These are phyloP conservation scores for Fagus crenata DNA, from an alignment of 306 rosid species.

Conservation along the genomic window DNA sequence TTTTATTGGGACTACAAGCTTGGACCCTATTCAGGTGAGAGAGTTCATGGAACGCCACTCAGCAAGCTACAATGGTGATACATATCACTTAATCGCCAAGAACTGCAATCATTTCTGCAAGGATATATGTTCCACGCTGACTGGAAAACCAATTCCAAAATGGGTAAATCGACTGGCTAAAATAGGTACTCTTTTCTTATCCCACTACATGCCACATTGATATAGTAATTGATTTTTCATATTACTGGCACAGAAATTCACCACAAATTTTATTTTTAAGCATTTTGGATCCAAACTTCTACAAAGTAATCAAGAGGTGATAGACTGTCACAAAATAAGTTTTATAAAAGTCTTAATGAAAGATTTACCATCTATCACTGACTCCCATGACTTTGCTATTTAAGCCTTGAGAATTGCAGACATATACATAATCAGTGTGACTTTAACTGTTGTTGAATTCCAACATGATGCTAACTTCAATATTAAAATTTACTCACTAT, in stretches of 20 bases:
- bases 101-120: slow-evolving; percentile 98
- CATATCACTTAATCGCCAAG: slow-evolving; percentile 90
- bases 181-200: slow-evolving; percentile 66
- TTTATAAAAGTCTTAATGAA: not conserved
- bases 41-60: slow-evolving; percentile 90
- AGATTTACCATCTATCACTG: not conserved
- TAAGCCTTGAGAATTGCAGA: not conserved
- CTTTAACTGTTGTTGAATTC: not conserved
- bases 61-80: slow-evolving; percentile 75
- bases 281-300: not conserved
- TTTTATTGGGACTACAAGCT: slow-evolving; percentile 78
- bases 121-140: slow-evolving; percentile 81
- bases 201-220: slow-evolving; percentile 5
- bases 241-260: not conserved
- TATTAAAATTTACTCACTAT: not conserved
- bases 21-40: slow-evolving; percentile 75
- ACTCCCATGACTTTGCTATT: not conserved
- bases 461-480: not conserved
- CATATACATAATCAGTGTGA: not conserved
- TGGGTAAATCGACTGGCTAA: slow-evolving; percentile 96
- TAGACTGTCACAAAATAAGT: not conserved
- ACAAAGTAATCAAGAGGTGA: not conserved
- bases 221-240: slow-evolving; percentile 13
- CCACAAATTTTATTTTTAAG: not conserved
- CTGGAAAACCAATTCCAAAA: slow-evolving; percentile 90